phyloP scores from a whole-genome alignment of 768 basidiomycete genomes.

The Hypholoma fasciculare region DNA sequence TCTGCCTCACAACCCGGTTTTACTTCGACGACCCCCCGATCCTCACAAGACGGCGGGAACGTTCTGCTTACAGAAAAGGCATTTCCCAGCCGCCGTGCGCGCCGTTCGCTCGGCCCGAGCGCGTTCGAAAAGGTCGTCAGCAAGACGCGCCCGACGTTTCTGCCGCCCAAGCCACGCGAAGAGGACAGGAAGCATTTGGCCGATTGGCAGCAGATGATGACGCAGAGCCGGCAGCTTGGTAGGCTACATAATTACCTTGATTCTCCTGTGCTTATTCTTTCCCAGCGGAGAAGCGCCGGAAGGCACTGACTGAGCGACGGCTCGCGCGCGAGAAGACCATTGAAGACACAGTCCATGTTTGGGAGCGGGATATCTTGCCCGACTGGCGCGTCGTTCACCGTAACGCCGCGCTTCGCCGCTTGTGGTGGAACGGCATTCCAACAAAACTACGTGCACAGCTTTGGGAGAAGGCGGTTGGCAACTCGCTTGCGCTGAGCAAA shows the following conservation, averaged over 20 bases:
- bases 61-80: slow-evolving; percentile 26
- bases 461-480: slow-evolving; percentile 89
- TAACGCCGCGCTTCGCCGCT: slow-evolving; percentile 59
- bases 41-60: slow-evolving; percentile 9
- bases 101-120: slow-evolving; percentile 66
- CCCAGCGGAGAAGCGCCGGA: slow-evolving; percentile 70
- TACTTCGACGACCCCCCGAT: slow-evolving; percentile 11
- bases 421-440: slow-evolving; percentile 93
- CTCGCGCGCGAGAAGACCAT: slow-evolving; percentile 63
- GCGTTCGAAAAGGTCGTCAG: slow-evolving; percentile 77
- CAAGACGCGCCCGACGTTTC: slow-evolving; percentile 77
- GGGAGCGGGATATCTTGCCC: slow-evolving; percentile 80
- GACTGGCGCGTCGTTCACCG: slow-evolving; percentile 79
- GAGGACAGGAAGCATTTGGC: slow-evolving; percentile 86
- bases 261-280: not conserved
- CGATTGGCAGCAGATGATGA: slow-evolving; percentile 90
- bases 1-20: slow-evolving; percentile 6
- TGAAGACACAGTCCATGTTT: slow-evolving; percentile 68
- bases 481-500: slow-evolving; percentile 79
- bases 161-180: slow-evolving; percentile 78
- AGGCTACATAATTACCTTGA: slow-evolving; percentile 19
- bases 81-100: slow-evolving; percentile 35
- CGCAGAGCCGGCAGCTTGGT: slow-evolving; percentile 74
- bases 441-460: slow-evolving; percentile 74
- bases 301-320: slow-evolving; percentile 62